These are phyloP conservation scores for Aspergillus sergii DNA, from an alignment of 2,329 filamentous ascomycete genomes.

Conservation along the genomic window DNA sequence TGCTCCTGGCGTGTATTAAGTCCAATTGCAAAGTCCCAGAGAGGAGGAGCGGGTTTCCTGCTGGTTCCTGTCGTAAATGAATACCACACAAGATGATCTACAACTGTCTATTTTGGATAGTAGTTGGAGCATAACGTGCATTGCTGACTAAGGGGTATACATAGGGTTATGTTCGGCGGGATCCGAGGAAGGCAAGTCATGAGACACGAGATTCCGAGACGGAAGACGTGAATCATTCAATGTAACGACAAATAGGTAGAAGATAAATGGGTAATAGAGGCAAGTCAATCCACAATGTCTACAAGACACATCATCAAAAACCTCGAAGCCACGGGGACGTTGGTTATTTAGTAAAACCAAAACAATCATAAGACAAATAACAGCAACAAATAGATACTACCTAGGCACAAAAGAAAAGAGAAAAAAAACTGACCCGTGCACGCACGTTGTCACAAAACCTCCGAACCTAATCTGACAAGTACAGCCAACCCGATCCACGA, in stretches of 20 bases:
- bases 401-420: neutral
- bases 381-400: neutral
- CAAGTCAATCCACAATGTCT: no score
- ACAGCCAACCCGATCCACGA: neutral
- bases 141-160: neutral
- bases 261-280: neutral
- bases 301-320: no score
- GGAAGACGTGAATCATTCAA: neutral
- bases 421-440: neutral
- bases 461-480: neutral
- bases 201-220: neutral
- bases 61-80: no score
- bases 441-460: neutral
- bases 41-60: neutral
- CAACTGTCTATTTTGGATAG: no score
- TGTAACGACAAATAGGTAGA: neutral
- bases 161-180: neutral
- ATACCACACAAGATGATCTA: neutral
- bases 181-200: neutral
- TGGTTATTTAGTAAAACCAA: neutral
- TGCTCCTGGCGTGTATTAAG: accelerated
- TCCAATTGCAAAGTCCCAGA: neutral
- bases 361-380: neutral
- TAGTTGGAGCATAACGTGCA: neutral
- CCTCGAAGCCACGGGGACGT: neutral